These are phyloP conservation scores for Chenopodium album DNA, from an alignment of 148 eudicot species.

Conservation along the genomic window DNA sequence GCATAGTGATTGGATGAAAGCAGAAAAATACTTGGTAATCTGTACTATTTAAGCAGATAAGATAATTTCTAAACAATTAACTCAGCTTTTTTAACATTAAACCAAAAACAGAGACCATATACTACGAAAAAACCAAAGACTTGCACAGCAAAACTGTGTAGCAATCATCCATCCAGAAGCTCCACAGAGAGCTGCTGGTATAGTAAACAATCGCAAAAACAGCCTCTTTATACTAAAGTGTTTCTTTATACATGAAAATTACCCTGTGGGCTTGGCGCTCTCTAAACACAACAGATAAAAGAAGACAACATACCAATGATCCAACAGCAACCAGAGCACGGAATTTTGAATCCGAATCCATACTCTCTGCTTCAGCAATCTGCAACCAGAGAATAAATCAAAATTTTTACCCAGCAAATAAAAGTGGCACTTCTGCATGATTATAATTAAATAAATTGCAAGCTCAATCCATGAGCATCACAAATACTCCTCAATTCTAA, in stretches of 20 bases:
- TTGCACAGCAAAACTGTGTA: not conserved
- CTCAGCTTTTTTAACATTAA: not conserved
- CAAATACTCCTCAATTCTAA: not conserved
- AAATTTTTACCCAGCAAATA: not conserved
- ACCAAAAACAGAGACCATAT: no score
- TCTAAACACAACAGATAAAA: not conserved
- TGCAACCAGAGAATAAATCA: slow-evolving; percentile 26
- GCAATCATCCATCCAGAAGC: not conserved
- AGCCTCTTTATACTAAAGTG: not conserved
- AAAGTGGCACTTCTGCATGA: not conserved
- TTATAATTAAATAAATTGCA: not conserved
- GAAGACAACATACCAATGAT: slow-evolving; percentile 54
- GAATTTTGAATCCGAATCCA: slow-evolving; percentile 65
- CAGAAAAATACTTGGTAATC: not conserved
- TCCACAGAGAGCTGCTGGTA: not conserved
- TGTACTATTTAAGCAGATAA: not conserved
- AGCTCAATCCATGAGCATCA: not conserved
- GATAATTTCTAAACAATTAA: not conserved
- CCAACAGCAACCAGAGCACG: slow-evolving; percentile 93
- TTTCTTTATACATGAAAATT: not conserved
- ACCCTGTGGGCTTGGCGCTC: not conserved
- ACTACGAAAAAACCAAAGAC: not conserved
- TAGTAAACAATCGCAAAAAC: not conserved
- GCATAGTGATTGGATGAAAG: not conserved
- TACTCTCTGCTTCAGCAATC: slow-evolving; percentile 77